These are phyloP conservation scores for Colletotrichum camelliae DNA, from an alignment of 2,329 filamentous ascomycete species.

Conservation along the genomic window DNA sequence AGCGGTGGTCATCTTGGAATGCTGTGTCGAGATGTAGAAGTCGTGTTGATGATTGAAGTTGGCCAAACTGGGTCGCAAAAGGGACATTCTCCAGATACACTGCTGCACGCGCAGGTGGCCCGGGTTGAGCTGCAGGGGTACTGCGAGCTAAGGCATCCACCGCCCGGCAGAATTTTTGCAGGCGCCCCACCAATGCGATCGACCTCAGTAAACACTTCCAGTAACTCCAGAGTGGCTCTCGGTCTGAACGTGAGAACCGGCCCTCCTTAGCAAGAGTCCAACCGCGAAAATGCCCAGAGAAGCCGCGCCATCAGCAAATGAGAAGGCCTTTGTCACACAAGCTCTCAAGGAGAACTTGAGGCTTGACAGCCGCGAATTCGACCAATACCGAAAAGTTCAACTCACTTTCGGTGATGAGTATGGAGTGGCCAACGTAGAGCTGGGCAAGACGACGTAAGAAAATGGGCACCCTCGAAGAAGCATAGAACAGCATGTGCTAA, in stretches of 20 bases:
- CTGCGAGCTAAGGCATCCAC: slow-evolving; percentile 35
- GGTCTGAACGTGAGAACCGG: neutral
- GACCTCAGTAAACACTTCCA: slow-evolving; percentile 22
- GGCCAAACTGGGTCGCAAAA: neutral
- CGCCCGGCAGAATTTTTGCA: slow-evolving; percentile 56
- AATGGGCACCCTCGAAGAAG: neutral
- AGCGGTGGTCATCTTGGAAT: slow-evolving; percentile 65
- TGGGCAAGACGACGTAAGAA: slow-evolving; percentile 85
- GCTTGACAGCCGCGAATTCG: slow-evolving; percentile 81
- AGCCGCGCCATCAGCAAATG: slow-evolving; percentile 86
- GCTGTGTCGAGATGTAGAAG: neutral
- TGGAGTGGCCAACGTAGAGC: slow-evolving; percentile 83
- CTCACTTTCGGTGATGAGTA: slow-evolving; percentile 89
- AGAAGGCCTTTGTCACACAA: slow-evolving; percentile 84
- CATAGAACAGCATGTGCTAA: neutral
- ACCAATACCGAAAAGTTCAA: slow-evolving; percentile 79
- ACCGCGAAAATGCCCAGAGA: slow-evolving; percentile 80
- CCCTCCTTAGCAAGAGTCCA: slow-evolving; percentile 24
- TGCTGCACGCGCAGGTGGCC: slow-evolving; percentile 3
- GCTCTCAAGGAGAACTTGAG: slow-evolving; percentile 83
- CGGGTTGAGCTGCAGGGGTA: neutral
- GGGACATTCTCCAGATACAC: neutral
- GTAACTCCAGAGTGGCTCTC: neutral
- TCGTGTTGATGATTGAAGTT: neutral
- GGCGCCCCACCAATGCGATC: slow-evolving; percentile 24